Evolutionary conservation across 306 rosid genomes (phyloP), one percentile per base, ranked within the genome.

Genomic region (Begonia fuchsioides): DNA sequence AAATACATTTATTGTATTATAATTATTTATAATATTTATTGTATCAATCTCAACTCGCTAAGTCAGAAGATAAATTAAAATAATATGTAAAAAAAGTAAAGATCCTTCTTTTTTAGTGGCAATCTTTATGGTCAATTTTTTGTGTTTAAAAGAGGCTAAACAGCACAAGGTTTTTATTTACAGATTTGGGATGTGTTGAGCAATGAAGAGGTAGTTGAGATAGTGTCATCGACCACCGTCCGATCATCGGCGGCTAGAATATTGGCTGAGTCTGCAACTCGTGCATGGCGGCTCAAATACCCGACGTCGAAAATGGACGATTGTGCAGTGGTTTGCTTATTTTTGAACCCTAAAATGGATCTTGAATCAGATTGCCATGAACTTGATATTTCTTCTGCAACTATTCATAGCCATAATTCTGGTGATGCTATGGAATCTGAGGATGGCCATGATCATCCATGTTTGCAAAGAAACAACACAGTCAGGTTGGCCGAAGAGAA

Each of bases 251-350:
- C 98, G 0, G 93, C 98, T 1, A 70, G 83, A 65, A 65, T 50
- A 46, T 57, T 92, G 62, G 96, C 85, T 19, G 93, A 85, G 59
- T 80, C 96, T 9, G 98, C 96, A 0, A 94, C 93, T 13, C 77
- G 75, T 5, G 96, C 77, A 62, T 90, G 96, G 98, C 81, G 75
- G 58, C 81, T 73, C 10, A 85, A 85, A 44, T 90, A 85, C 67
- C 98, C 98, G 0, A 90, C 96, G 47, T 90, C 98, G 1, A 90
- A 77, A 70, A 82, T 90, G 96, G 98, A 90, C 52, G 98, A 90
- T 43, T 90, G 98, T 67, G 96, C 96, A 35, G 95, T 90, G 7
- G 93, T 85, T 17, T 90, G 98, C 68, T 54, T 90, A 14, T 90
- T 79, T 61, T 58, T 90, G 72, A 96, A 90, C 50, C 70, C 94